Percentiles rank a stretch among this genome's conserved stretches.
phyloP scores from a whole-genome alignment of 2,329 filamentous ascomycete genomes.

The Neonectria magnoliae region DNA sequence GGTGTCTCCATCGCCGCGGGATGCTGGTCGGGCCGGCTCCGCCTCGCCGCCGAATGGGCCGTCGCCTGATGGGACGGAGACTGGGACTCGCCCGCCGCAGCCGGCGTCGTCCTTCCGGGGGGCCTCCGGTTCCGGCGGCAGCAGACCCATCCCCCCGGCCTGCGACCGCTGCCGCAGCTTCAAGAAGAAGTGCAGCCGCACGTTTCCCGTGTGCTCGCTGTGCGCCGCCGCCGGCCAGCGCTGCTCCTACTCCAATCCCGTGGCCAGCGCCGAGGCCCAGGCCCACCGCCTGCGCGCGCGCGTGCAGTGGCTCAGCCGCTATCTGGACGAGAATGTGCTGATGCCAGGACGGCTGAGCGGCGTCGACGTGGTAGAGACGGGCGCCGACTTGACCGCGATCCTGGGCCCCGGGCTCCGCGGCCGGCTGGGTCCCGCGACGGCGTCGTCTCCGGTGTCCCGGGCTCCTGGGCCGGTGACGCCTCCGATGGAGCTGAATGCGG shows the following conservation, averaged over 20 bases:
- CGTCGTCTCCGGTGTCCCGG: slow-evolving; percentile 26
- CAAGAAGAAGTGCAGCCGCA: slow-evolving; percentile 58
- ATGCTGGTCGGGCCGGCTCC: slow-evolving; percentile 41
- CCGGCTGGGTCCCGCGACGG: slow-evolving; percentile 9
- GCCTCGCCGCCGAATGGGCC: slow-evolving; percentile 36
- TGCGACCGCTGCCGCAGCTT: slow-evolving; percentile 57
- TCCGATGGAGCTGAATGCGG: slow-evolving; percentile 23
- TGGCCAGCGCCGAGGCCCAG: slow-evolving; percentile 46
- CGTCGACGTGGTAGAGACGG: slow-evolving; percentile 51
- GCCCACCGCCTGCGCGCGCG: slow-evolving; percentile 52
- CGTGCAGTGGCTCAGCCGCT: slow-evolving; percentile 52
- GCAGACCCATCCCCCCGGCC: slow-evolving; percentile 36
- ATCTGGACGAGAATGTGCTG: slow-evolving; percentile 48
- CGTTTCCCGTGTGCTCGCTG: slow-evolving; percentile 52
- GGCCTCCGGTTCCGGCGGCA: slow-evolving; percentile 1
- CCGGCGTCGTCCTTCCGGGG: slow-evolving; percentile 2
- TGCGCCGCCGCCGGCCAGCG: slow-evolving; percentile 52
- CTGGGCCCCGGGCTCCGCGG: slow-evolving; percentile 20
- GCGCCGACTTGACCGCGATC: slow-evolving; percentile 41
- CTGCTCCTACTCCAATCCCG: slow-evolving; percentile 48
- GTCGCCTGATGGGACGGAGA: slow-evolving; percentile 28
- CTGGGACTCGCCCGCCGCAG: slow-evolving; percentile 31
- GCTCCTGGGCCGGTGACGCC: slow-evolving; percentile 29
- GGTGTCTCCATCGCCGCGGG: slow-evolving; percentile 39
- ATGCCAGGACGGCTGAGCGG: slow-evolving; percentile 31